phyloP scores from a whole-genome alignment of 441 rosid species.

The Daphne laureola region DNA sequence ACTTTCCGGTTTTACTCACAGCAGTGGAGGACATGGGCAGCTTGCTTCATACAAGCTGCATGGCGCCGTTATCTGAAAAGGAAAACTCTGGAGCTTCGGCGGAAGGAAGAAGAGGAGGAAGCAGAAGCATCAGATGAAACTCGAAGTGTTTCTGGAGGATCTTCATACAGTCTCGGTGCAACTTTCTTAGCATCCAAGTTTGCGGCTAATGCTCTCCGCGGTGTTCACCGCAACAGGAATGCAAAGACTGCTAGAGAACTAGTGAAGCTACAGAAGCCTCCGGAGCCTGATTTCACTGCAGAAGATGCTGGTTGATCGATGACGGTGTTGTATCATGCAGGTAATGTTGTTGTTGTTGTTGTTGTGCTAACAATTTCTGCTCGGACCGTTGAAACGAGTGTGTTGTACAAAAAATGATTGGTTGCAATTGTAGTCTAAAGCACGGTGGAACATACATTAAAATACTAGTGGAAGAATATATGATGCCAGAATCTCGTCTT shows the following conservation, averaged over 20 bases:
- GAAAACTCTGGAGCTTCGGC: constrained; percentile 62
- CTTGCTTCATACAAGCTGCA: constrained; percentile 93
- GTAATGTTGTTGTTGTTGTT: not conserved
- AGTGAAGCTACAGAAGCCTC: constrained; percentile 81
- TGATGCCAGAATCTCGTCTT: too few relatives aligned
- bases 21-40: constrained; percentile 99
- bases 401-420: constrained; percentile 5
- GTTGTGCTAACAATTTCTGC: constrained; percentile 6
- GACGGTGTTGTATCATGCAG: not conserved
- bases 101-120: constrained; percentile 62
- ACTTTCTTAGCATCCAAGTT: constrained; percentile 89
- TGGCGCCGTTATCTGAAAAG: constrained; percentile 87
- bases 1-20: constrained; percentile 93
- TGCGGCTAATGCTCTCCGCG: constrained; percentile 88
- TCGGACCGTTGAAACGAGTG: not conserved
- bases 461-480: too few relatives aligned
- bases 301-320: constrained; percentile 61
- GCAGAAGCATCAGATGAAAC: constrained; percentile 30
- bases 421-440: constrained; percentile 13
- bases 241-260: constrained; percentile 66
- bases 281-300: constrained; percentile 85
- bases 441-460: constrained; percentile 5
- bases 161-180: constrained; percentile 72
- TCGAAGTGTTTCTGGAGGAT: constrained; percentile 25
- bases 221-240: constrained; percentile 65